Evolutionary conservation across 306 rosid species (phyloP), one percentile per base, ranked within the genome.

Genomic region (Calophaca sinica): DNA sequence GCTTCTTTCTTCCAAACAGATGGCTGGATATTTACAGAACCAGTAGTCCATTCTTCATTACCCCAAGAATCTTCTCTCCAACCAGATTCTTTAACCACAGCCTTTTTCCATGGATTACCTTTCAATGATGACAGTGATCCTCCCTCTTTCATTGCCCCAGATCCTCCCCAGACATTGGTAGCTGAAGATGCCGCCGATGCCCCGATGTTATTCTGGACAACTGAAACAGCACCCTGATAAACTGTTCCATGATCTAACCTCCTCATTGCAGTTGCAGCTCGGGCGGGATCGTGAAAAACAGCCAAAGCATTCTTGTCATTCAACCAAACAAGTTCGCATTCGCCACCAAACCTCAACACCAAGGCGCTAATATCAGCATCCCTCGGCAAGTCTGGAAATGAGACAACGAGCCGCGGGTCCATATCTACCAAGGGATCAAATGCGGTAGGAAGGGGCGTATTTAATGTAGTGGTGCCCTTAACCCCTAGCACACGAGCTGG

Each of bases 261-360:
- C 84, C 98, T 91, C 97, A 91, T 88, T 3, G 98, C 98, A 48
- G 98, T 93, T 49, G 96, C 98, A 5, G 98, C 97, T 73, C 98
- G 86, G 29, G 89, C 96, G 68, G 98, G 96, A 86, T 93, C 98
- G 2, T 83, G 79, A 55, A 93, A 93, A 31, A 93, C 91, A 26
- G 98, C 97, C 84, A 93, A 62, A 5, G 98, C 98, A 60, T 93
- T 93, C 86, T 87, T 93, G 84, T 93, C 98, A 10, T 93, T 93
- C 91, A 93, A 77, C 98, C 98, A 93, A 9, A 87, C 96, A 28
- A 93, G 88, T 87, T 93, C 98, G 35, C 98, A 93, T 55, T 93
- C 98, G 6, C 98, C 98, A 0, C 98, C 98, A 65, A 93, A 91
- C 72, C 98, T 84, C 87, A 93, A 74, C 7, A 93, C 98, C 86